A percentile compares a stretch with the other conserved stretches of the same genome.
phyloP scores from a whole-genome alignment of 1,284 basidiomycete genomes.

The Ganoderma lingzhi region DNA sequence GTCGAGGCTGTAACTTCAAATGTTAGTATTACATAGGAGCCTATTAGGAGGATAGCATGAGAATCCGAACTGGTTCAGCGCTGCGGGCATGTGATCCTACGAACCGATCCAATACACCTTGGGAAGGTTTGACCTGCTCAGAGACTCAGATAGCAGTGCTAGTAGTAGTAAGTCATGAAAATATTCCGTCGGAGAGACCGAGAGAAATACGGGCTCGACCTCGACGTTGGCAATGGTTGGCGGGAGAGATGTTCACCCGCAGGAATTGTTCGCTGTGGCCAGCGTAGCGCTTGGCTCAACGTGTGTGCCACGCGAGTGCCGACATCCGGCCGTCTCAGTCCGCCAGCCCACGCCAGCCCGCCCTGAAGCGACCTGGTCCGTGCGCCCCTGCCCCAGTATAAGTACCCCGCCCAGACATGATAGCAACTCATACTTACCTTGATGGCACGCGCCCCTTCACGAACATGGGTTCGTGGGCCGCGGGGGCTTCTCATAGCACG shows the following conservation, averaged over 20 bases:
- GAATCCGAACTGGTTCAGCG: slow-evolving; percentile 18
- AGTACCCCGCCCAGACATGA: slow-evolving; percentile 22
- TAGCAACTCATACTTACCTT: slow-evolving; percentile 49
- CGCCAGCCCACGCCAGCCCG: slow-evolving; percentile 17
- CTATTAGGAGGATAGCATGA: neutral
- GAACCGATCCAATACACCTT: slow-evolving; percentile 4
- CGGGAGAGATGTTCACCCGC: neutral
- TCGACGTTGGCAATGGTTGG: slow-evolving; percentile 4
- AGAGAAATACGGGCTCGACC: neutral
- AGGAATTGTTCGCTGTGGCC: neutral
- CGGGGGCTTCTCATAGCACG: slow-evolving; percentile 68
- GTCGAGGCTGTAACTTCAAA: slow-evolving; percentile 15
- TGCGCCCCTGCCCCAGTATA: slow-evolving; percentile 39
- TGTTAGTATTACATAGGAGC: neutral
- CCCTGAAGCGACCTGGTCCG: slow-evolving; percentile 42
- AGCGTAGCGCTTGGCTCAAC: neutral
- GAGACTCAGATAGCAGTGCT: neutral
- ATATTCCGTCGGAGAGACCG: neutral
- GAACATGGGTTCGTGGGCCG: slow-evolving; percentile 52
- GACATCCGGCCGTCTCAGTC: neutral
- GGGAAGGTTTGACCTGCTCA: neutral
- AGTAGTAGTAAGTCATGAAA: neutral
- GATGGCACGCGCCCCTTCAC: slow-evolving; percentile 49
- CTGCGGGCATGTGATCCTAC: slow-evolving; percentile 19
- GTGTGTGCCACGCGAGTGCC: slow-evolving; percentile 1